Evolutionary conservation across 208 protist genomes (phyloP), one percentile per base, ranked within the genome.

Genomic region (Leishmania martiniquensis): DNA sequence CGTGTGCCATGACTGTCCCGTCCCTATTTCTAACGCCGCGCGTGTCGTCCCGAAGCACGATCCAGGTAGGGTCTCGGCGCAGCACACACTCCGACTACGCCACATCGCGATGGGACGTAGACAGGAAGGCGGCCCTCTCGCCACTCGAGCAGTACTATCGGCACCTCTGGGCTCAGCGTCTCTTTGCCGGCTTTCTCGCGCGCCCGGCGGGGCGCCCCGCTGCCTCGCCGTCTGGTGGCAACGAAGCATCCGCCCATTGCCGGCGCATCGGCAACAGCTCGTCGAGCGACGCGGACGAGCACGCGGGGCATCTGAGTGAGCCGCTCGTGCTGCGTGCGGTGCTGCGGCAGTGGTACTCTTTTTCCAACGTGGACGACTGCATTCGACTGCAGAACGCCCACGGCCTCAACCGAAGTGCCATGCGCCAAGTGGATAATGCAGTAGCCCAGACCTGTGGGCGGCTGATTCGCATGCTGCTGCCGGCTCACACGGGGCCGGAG

Each of bases 1-100:
- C 89, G 29, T 93, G 87, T 59, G 93, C 88, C 47, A 95, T 94
- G 91, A 82, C 91, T 4, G 89, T 95, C 17, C 93, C 90, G 9
- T 73, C 81, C 9, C 78, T 96, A 9, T 81, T 93, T 72, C 59
- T 83, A n/a, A 39, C 78, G 32, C 87, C 88, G 29, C 83, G 83
- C 29, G 51, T 84, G 69, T 73, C 73, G 22, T 49, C 70, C 9
- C 39, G 49, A 63, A 87, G 78, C 62, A 17, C 60, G 5, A 5
- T 87, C 20, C 68, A 54, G 66, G 20, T 20, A 12, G 70, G 52
- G 25, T 1, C 20, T 55, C 77, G 78, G 5, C 49, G 52, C n/a
- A 10, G 59, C 13, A 75, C 60, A 2, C 52, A 52, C 42, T 80
- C 76, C 6, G 60, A 57, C 59, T 80, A 76, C 39, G 80, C 62